phyloP scores from a whole-genome alignment of 345 rosid species.

The Syzygium aqueum region DNA sequence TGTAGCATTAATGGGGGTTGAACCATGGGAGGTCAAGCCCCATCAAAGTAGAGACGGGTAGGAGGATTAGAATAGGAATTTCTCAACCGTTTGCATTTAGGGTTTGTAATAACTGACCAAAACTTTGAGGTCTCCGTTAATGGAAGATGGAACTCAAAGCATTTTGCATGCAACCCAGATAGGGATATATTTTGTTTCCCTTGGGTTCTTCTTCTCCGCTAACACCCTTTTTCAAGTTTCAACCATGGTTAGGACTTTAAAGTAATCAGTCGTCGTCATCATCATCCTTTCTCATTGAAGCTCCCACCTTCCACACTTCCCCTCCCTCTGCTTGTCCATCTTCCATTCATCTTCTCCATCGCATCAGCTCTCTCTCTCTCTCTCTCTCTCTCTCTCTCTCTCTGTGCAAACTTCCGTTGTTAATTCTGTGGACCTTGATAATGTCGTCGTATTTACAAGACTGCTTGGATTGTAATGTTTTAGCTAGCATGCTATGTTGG shows the following conservation, averaged over 20 bases:
- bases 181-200: conserved; percentile 91
- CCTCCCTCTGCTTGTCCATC: conserved; percentile 6
- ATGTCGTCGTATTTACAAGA: not conserved
- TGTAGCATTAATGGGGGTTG: not conserved
- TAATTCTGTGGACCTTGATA: not conserved
- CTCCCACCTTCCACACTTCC: not conserved
- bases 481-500: not conserved
- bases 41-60: not conserved
- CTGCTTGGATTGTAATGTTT: not conserved
- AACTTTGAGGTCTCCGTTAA: conserved; percentile 29
- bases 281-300: conserved; percentile 5
- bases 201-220: conserved; percentile 48
- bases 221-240: conserved; percentile 14
- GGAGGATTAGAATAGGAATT: not conserved
- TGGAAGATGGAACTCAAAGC: conserved; percentile 68
- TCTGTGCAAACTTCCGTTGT: not conserved
- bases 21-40: not conserved
- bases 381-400: not conserved
- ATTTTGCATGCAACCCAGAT: conserved; percentile 54
- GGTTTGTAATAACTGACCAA: not conserved
- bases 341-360: not conserved
- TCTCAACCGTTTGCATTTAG: conserved; percentile 21
- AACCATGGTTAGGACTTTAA: conserved; percentile 97
- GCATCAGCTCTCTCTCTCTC: not conserved
- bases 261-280: conserved; percentile 7